Evolutionary conservation across 225 moss, liverwort and hornwort genomes (phyloP), one percentile per base, ranked within the genome.

Genomic region (Anthoceros angustus): DNA sequence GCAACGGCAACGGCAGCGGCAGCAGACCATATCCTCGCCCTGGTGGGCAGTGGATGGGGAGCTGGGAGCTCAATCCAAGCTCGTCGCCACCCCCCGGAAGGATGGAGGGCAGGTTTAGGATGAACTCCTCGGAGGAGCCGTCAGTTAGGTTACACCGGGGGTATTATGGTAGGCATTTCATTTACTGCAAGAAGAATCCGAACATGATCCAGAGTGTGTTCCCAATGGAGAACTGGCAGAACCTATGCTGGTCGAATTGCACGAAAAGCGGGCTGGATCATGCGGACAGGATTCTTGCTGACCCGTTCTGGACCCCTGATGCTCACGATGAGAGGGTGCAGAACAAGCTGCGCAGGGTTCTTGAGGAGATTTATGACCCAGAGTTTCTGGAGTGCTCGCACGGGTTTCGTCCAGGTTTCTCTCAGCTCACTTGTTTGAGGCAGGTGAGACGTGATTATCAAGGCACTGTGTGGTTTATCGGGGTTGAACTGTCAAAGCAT

Each of bases 381-480:
- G 55, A 55, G 18, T 55, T 55, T 23, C 55, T 55, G 55, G n/a
- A 18, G 18, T 55, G 55, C 55, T 55, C 55, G 18, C 55, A 55
- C 23, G 55, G 55, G 55, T 55, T 55, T 55, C 55, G 55, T 7
- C 55, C 55, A 18, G 55, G 55, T 5, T 55, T 55, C 55, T 55
- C 55, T 15, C 55, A 55, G 23, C 55, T 55, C 10, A 15, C 55
- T 55, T 55, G 55, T 55, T 23, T 55, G 55, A 55, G 23, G 55
- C 55, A 55, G 55, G 55, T 55, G 55, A 55, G 55, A 15, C 18
- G 55, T 18, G 55, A 55, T 23, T 55, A 18, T 55, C 55, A 55
- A 23, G 55, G 55, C 55, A 15, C 55, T 55, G 55, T 55, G n/a
- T 55, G 55, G 55, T 55, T 55, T 55, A 55, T 55, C 23, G 55